Evolutionary conservation across 2,329 filamentous ascomycete genomes (phyloP), one percentile per base, ranked within the genome.

Genomic region (Botryotinia narcissicola): DNA sequence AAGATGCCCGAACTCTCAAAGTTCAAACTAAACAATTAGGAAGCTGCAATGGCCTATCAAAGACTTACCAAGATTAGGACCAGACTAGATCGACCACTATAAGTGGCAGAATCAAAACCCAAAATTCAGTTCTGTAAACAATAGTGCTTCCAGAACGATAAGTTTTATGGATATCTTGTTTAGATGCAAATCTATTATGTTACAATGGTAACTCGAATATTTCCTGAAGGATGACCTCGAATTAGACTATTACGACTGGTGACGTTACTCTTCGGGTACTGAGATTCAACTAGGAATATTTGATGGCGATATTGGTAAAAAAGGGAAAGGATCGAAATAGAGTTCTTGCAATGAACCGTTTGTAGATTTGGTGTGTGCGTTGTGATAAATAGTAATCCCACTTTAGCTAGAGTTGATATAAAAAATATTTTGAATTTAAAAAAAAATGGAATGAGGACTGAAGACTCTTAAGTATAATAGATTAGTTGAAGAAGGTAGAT

Each of bases 401-500:
- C 42, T 62, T n/a, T 35, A 37, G 40, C 68, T 64, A 46, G 29
- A 44, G 35, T 64, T 46, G 44, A 64, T 51, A 25, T 42, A 44
- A 69, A 44, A 42, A 32, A 51, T 18, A 51, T 22, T 40, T 64
- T 51, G 69, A 51, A n/a, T 42, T 67, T 4, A 29, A 42, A 54
- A 46, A 46, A 51, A 54, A 20, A 22, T 20, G 42, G 29, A 72
- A 60, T 32, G 69, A 71, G 48, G 46, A 37, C 40, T 40, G 62
- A 51, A 22, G 62, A 32, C 62, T 51, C 40, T 72, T 71, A 63
- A 71, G 59, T 72, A 72, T 60, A 72, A 40, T 32, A 48, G 54
- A 59, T 40, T 59, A 61, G 29, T 46, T 60, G 62, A 61, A 72
- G 62, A 54, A 69, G 42, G 46, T n/a, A 68, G 71, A 72, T 72